Evolutionary conservation across 179 eudicot genomes (phyloP), one percentile per base, ranked within the genome.

Genomic region (Beta corolliflora): DNA sequence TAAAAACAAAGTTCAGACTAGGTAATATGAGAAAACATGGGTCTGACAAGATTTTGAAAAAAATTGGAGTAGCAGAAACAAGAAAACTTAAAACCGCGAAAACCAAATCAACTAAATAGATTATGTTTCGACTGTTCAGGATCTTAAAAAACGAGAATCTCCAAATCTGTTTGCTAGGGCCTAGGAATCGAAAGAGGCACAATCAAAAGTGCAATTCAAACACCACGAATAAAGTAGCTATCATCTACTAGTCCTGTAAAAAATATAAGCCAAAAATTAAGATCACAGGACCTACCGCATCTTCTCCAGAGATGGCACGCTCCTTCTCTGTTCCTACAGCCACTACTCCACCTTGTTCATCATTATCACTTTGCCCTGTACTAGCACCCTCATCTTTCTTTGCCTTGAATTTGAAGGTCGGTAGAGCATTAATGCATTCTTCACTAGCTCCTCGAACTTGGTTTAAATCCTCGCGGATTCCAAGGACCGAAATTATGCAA

Each of bases 271-370:
- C 21, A 18, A 23, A 73, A 14, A 68, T 31, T 45, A 9, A 63
- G 44, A 29, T 7, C 9, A 19, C 23, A 52, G 45, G 81, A 88
- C 95, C 88, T 83, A 94, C 98, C 81, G 97, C 97, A 83, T 92
- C 98, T 88, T 92, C 98, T 55, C 93, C 97, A 50, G 92, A 92
- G 73, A 92, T 88, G 59, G 68, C 78, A 68, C 94, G 95, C 85
- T 94, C 98, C 75, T 87, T 91, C 66, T 91, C 93, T 9, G 98
- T 92, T 73, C 98, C 98, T 71, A 84, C 89, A 7, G 89, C 98
- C 67, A 94, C 82, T 60, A 91, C 66, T 23, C 97, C 98, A 69
- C 93, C 93, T 83, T 88, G 89, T 79, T 78, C 85, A 13, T 80
- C 90, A 21, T 80, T 36, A 80, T 77, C 71, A 64, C 81, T 79